phyloP scores from a whole-genome alignment of 805 yeast genomes.

The Starmerella sp. region DNA sequence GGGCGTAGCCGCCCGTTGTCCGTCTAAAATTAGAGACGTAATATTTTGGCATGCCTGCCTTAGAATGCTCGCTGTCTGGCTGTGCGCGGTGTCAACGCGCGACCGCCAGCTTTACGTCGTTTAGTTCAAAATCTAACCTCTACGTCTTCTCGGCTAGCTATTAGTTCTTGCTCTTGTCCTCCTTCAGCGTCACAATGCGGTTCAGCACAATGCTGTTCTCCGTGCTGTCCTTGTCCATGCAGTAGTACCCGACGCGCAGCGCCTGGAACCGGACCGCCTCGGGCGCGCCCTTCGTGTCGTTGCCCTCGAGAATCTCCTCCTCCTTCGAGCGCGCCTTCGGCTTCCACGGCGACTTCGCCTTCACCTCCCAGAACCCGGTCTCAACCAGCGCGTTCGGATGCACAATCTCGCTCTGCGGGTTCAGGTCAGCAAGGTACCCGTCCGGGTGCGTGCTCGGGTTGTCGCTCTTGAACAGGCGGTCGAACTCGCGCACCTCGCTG shows the following conservation, averaged over 20 bases:
- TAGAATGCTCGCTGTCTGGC: no score
- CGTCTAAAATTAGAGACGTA: no score
- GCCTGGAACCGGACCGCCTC: slow-evolving; percentile 97
- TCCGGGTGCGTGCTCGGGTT: slow-evolving; percentile 83
- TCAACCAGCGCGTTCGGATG: slow-evolving; percentile 61
- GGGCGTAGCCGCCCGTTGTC: no score
- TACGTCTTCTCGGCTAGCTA: neutral
- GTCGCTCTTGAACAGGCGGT: slow-evolving; percentile 78
- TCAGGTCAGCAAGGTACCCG: slow-evolving; percentile 77
- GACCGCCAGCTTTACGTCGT: no score
- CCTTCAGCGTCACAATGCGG: slow-evolving; percentile 88
- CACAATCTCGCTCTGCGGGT: slow-evolving; percentile 64
- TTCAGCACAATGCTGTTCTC: slow-evolving; percentile 59
- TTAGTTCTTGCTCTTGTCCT: slow-evolving; percentile 36
- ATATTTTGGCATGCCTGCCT: no score
- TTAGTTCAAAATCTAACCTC: neutral
- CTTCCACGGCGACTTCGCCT: slow-evolving; percentile 58
- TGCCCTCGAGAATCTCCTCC: slow-evolving; percentile 52
- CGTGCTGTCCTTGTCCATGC: slow-evolving; percentile 69
- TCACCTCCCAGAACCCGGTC: slow-evolving; percentile 58
- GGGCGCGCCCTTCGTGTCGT: slow-evolving; percentile 41
- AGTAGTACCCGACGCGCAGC: slow-evolving; percentile 89
- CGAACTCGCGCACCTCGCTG: slow-evolving; percentile 73
- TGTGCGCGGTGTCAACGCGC: no score
- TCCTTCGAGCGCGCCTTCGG: slow-evolving; percentile 46